A percentile compares a stretch with the other conserved stretches of the same genome.
Conservation (phyloP, 2,329 filamentous ascomycete genomes). For the Hymenoscyphus infarciens region DNA sequence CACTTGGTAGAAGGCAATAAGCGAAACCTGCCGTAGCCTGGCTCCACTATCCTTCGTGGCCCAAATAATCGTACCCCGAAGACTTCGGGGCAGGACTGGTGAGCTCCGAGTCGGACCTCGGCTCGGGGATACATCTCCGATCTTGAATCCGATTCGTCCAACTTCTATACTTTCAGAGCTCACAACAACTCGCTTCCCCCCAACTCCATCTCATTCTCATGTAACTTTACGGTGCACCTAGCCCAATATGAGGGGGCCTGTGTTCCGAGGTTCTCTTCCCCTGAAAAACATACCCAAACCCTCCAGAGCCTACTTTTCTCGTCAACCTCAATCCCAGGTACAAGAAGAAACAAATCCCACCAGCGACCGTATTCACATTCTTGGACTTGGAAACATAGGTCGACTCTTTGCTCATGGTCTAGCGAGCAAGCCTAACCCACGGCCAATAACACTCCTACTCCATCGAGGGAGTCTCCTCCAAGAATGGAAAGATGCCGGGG, state of each 20-base stretch:
- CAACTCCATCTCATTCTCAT: background rate
- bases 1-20: no score
- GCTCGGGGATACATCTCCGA: background rate
- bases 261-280: background rate
- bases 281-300: background rate
- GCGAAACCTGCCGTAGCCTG: no score
- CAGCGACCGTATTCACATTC: constrained; percentile 56
- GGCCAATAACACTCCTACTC: constrained; percentile 78
- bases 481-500: constrained; percentile 40
- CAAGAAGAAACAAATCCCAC: background rate
- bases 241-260: background rate
- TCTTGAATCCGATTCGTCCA: background rate
- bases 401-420: constrained; percentile 74
- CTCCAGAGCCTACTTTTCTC: constrained; percentile 37
- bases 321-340: background rate
- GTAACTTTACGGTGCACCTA: background rate
- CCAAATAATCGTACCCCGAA: no score
- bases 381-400: constrained; percentile 80
- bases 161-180: background rate
- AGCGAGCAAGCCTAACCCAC: constrained; percentile 48
- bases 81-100: background rate
- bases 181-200: background rate
- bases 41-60: no score
- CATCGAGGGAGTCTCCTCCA: constrained; percentile 53
- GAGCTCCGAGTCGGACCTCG: background rate